Evolutionary conservation across 2,329 filamentous ascomycete species (phyloP).

Genomic region (Eutypella sp.): DNA sequence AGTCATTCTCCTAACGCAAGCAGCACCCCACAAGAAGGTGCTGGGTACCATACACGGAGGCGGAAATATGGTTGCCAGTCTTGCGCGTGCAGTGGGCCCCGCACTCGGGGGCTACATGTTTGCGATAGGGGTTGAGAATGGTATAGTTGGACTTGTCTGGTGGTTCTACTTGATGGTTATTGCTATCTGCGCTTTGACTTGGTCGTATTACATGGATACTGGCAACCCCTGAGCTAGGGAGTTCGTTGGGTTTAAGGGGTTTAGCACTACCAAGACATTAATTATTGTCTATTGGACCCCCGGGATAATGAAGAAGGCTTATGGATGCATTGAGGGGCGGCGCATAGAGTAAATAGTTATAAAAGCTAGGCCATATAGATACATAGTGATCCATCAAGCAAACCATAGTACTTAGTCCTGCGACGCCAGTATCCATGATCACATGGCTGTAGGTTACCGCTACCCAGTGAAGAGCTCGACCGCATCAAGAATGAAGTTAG

Average conservation of each 20-base stretch:
- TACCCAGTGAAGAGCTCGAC: slow-evolving; percentile 28
- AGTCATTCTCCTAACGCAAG: slow-evolving; percentile 34
- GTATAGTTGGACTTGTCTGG: slow-evolving; percentile 24
- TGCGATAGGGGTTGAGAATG: slow-evolving; percentile 20
- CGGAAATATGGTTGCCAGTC: slow-evolving; percentile 23
- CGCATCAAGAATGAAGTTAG: slow-evolving; percentile 43
- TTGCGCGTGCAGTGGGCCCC: slow-evolving; percentile 22
- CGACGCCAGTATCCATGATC: background rate
- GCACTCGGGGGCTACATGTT: slow-evolving; percentile 25
- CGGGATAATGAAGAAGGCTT: too few relatives aligned
- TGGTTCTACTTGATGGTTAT: slow-evolving; percentile 24
- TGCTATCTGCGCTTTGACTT: slow-evolving; percentile 20
- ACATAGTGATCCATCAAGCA: background rate
- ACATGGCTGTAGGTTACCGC: background rate
- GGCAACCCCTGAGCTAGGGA: slow-evolving; percentile 1
- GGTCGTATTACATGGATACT: slow-evolving; percentile 22
- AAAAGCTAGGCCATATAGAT: too few relatives aligned
- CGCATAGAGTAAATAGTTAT: too few relatives aligned
- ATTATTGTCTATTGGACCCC: too few relatives aligned
- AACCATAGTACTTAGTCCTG: background rate
- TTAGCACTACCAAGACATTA: too few relatives aligned
- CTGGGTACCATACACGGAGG: slow-evolving; percentile 34
- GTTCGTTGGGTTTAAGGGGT: too few relatives aligned
- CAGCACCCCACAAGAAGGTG: slow-evolving; percentile 29
- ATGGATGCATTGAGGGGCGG: too few relatives aligned